phyloP scores from a whole-genome alignment of 2,329 filamentous ascomycete genomes.

The Thermothelomyces thermophilus region DNA sequence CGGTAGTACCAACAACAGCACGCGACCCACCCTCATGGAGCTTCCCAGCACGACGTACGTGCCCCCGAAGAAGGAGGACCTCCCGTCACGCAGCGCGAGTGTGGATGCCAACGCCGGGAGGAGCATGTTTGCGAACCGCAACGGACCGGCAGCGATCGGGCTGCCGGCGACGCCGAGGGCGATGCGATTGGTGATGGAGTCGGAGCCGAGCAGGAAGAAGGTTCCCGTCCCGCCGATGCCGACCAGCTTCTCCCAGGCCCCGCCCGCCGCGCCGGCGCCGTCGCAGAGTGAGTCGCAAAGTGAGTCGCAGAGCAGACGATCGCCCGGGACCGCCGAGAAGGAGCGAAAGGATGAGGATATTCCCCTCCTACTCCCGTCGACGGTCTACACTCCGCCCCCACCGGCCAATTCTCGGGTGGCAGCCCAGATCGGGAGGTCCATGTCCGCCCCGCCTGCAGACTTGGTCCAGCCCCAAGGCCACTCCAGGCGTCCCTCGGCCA shows the following conservation, averaged over 20 bases:
- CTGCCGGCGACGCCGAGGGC: conserved; percentile 88
- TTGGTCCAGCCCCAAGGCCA: conserved; percentile 29
- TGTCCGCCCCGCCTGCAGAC: conserved; percentile 54
- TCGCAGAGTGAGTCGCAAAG: conserved; percentile 29
- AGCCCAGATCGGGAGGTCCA: conserved; percentile 48
- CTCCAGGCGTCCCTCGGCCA: conserved; percentile 26
- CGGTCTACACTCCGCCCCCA: conserved; percentile 52
- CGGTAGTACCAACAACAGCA: background rate
- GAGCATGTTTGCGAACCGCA: conserved; percentile 42
- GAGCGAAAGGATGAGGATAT: conserved; percentile 27
- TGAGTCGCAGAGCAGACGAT: conserved; percentile 20
- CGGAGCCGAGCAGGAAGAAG: conserved; percentile 41
- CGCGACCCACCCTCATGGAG: conserved; percentile 34
- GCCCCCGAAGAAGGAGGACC: conserved; percentile 33
- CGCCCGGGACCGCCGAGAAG: conserved; percentile 26
- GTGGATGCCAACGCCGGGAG: conserved; percentile 51
- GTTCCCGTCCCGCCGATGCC: conserved; percentile 53
- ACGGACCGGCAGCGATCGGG: conserved; percentile 51
- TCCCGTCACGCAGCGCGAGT: conserved; percentile 56
- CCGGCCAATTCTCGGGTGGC: conserved; percentile 28
- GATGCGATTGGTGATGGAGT: conserved; percentile 72
- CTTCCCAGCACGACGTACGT: conserved; percentile 38
- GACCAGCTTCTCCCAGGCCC: conserved; percentile 38
- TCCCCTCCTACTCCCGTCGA: conserved; percentile 45
- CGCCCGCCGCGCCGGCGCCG: conserved; percentile 29